Evolutionary conservation across 495 filamentous ascomycete genomes (phyloP), one percentile per base, ranked within the genome.

Genomic region (Penicillium taxi): DNA sequence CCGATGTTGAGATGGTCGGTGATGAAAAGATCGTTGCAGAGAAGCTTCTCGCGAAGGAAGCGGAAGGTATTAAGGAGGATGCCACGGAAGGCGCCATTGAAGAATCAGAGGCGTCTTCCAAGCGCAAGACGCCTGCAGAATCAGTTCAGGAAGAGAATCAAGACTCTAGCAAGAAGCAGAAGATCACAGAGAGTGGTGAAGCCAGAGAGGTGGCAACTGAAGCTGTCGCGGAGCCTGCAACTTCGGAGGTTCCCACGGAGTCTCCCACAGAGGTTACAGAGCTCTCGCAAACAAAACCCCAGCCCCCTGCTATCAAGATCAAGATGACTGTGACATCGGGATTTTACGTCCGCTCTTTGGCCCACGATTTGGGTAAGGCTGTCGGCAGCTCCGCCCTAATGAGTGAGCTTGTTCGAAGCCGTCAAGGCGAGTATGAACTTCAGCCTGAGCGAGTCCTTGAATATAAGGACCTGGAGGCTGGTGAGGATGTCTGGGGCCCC

Each of bases 311-410:
- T 6, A 80, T 77, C 26, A 83, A 74, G 54, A 74, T 99, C 32
- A 76, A 79, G 37, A 86, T 99, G 84, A 94, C 83, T 1, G 91
- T 95, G 26, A 81, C 87, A 4, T 94, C 87, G 3, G 91, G 91
- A 26, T 99, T 96, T 70, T 99, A 99, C 61, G 91, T 99, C 26
- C 84, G 91, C 37, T 89, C 82, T 22, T 71, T 99, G 27, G 84
- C 85, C 37, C 87, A 96, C 50, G 93, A 99, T 50, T 70, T 99
- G 19, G 91, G 91, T 12, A 73, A 78, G 47, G 84, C 87, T 27
- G 63, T 94, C 8, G 79, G 80, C 16, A 93, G 84, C 22, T 77
- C 82, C 21, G 91, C 73, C 17, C 66, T 90, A 50, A 96, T 99
- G 91, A 81, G 86, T 32, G 75, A 81, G 40, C 74, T 99, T 20